phyloP scores from a whole-genome alignment of 805 yeast species.

The Starmerella kuoi region DNA sequence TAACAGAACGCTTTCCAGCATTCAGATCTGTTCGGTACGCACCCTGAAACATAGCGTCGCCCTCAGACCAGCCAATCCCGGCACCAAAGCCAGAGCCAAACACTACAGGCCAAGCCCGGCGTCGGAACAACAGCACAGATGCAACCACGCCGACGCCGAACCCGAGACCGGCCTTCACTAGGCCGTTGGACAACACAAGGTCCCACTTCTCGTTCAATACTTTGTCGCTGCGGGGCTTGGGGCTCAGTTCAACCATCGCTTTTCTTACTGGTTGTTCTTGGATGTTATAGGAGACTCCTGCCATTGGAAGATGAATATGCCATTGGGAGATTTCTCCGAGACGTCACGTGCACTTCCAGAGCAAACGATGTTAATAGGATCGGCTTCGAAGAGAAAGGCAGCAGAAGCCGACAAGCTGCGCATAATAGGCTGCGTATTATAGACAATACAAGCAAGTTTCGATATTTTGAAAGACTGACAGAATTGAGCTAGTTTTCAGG shows the following conservation, averaged over 20 bases:
- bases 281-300: too few relatives aligned
- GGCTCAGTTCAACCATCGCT: constrained; percentile 13
- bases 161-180: constrained; percentile 92
- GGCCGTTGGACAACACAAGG: constrained; percentile 82
- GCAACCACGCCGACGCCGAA: constrained; percentile 93
- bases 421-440: too few relatives aligned
- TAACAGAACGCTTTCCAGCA: constrained; percentile 16
- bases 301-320: too few relatives aligned
- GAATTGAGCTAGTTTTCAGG: too few relatives aligned
- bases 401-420: too few relatives aligned
- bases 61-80: constrained; percentile 97
- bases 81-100: constrained; percentile 93
- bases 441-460: too few relatives aligned
- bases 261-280: not conserved
- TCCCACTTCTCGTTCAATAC: constrained; percentile 54
- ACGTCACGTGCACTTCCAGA: too few relatives aligned
- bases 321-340: too few relatives aligned
- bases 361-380: too few relatives aligned
- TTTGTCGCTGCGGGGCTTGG: constrained; percentile 23
- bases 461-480: too few relatives aligned
- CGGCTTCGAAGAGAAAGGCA: too few relatives aligned
- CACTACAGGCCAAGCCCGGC: constrained; percentile 98
- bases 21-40: constrained; percentile 11
- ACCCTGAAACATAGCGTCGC: constrained; percentile 75
- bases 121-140: constrained; percentile 76